Percentiles rank a stretch among this genome's conserved stretches.
Conservation (phyloP, 805 yeast genomes). For the Lachancea fermentati region DNA sequence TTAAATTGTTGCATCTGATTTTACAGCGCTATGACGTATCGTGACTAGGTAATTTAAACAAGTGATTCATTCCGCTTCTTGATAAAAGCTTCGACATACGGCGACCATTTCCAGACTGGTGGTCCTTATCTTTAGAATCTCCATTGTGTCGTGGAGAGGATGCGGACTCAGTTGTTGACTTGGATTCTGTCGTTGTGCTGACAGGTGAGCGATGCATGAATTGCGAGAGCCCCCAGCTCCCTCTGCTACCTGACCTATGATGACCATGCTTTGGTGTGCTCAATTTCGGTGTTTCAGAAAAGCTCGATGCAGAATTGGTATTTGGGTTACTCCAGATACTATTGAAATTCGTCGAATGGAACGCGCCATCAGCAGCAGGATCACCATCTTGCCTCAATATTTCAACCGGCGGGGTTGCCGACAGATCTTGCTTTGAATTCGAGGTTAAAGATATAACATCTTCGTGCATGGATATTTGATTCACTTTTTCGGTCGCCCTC, state of each 20-base stretch:
- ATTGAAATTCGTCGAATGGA: constrained; percentile 24
- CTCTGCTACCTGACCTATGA: constrained; percentile 4
- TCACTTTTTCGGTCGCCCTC: neutral
- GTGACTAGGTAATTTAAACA: constrained; percentile 25
- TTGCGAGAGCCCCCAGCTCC: constrained; percentile 9
- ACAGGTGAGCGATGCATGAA: constrained; percentile 8
- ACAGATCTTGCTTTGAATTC: constrained; percentile 5
- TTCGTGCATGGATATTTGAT: constrained; percentile 4
- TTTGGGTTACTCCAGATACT: constrained; percentile 22
- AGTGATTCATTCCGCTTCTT: constrained; percentile 23
- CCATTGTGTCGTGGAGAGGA: neutral
- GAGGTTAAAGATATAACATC: constrained; percentile 11
- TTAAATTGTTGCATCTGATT: neutral
- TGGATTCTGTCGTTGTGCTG: constrained; percentile 1
- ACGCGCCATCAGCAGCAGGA: constrained; percentile 8
- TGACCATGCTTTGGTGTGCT: constrained; percentile 7
- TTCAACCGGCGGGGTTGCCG: constrained; percentile 4
- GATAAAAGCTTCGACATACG: constrained; percentile 26
- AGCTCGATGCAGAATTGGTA: neutral
- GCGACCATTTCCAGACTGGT: constrained; percentile 16
- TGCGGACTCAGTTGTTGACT: neutral
- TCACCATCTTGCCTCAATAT: neutral
- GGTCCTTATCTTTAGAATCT: constrained; percentile 6
- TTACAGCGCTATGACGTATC: constrained; percentile 10
- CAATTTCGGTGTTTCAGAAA: neutral